Evolutionary conservation across 495 filamentous ascomycete species (phyloP).

Genomic region (Penicillium herquei): DNA sequence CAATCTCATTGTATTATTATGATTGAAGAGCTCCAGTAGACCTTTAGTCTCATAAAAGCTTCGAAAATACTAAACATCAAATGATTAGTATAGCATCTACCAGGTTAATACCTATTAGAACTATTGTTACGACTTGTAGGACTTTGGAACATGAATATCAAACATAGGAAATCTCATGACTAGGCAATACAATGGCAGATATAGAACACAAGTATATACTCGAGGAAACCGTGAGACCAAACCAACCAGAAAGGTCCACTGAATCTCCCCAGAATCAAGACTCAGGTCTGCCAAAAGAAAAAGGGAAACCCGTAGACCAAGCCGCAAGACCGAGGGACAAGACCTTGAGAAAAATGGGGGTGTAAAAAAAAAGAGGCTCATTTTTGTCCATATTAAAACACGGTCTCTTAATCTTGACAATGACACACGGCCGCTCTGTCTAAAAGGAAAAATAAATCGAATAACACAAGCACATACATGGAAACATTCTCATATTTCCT

Average conservation of each 20-base stretch:
- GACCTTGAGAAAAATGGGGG: conserved; percentile 15
- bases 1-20: conserved; percentile 14
- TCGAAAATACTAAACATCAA: no score
- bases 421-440: conserved; percentile 41
- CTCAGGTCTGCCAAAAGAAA: conserved; percentile 10
- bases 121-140: no score
- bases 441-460: conserved; percentile 31
- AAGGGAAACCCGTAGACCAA: conserved; percentile 14
- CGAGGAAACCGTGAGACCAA: conserved; percentile 22
- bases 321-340: conserved; percentile 15
- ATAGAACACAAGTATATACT: conserved; percentile 35
- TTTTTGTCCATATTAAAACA: conserved; percentile 51
- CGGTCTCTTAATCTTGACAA: conserved; percentile 48
- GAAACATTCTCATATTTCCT: conserved; percentile 15
- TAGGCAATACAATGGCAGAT: conserved; percentile 32
- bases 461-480: conserved; percentile 32
- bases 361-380: conserved; percentile 35
- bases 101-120: no score
- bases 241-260: neutral
- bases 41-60: no score
- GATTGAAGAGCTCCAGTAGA: neutral
- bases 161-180: conserved; percentile 35
- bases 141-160: neutral
- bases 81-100: no score
- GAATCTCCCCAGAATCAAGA: neutral